phyloP scores from a whole-genome alignment of 1,139 yeast species.

The Debaryomyces psychrophilus region DNA sequence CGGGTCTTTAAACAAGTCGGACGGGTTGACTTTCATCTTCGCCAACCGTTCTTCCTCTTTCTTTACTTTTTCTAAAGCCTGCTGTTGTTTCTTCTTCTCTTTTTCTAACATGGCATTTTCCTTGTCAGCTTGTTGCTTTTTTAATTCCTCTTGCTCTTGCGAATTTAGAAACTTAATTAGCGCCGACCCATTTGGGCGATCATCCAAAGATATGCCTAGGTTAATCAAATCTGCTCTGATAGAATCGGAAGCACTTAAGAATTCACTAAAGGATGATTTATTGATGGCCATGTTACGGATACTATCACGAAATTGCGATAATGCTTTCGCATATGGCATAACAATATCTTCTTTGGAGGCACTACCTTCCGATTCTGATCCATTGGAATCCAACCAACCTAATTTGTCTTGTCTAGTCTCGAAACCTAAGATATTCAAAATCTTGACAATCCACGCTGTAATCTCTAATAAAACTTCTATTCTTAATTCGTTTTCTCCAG shows the following conservation, averaged over 20 bases:
- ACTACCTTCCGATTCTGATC: conserved; percentile 17
- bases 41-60: conserved; percentile 68
- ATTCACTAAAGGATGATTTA: conserved; percentile 55
- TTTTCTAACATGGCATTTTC: conserved; percentile 48
- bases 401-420: conserved; percentile 65
- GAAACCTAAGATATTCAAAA: conserved; percentile 75
- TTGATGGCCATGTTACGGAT: conserved; percentile 75
- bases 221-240: conserved; percentile 61
- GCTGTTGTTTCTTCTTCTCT: conserved; percentile 44
- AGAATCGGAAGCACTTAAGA: conserved; percentile 53
- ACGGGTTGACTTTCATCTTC: conserved; percentile 71
- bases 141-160: conserved; percentile 67
- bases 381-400: conserved; percentile 68
- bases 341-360: conserved; percentile 65
- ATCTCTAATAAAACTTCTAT: conserved; percentile 68
- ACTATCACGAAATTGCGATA: conserved; percentile 79
- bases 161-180: conserved; percentile 77
- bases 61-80: conserved; percentile 48
- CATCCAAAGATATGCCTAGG: conserved; percentile 85
- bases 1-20: conserved; percentile 67
- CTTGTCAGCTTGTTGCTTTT: conserved; percentile 64
- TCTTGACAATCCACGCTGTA: conserved; percentile 71
- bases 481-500: conserved; percentile 51
- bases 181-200: conserved; percentile 78
- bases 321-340: conserved; percentile 76